Conservation (phyloP, 805 yeast species). For the Metschnikowia sp. region DNA sequence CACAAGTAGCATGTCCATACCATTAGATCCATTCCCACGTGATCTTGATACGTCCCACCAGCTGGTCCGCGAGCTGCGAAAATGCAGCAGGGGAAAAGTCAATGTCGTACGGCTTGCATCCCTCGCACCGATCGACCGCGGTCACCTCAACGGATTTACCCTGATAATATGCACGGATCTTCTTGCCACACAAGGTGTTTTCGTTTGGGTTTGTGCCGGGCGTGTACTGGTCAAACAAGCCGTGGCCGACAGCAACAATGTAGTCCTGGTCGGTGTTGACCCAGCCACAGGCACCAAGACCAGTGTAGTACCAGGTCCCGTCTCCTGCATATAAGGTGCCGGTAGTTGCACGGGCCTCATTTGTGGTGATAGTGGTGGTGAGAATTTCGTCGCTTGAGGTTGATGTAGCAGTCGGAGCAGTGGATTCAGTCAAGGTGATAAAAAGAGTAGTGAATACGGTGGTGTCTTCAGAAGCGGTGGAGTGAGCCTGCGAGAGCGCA, state of each 20-base stretch:
- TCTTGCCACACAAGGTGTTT: constrained; percentile 52
- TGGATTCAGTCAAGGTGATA: too few relatives aligned
- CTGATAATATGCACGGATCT: constrained; percentile 43
- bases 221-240: constrained; percentile 34
- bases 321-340: constrained; percentile 29
- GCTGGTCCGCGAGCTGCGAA: constrained; percentile 45
- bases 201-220: constrained; percentile 36
- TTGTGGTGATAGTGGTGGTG: too few relatives aligned
- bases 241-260: constrained; percentile 51
- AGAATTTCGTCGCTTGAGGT: too few relatives aligned
- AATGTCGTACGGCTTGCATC: constrained; percentile 47
- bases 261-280: constrained; percentile 43
- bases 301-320: constrained; percentile 49
- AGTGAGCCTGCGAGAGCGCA: too few relatives aligned
- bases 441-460: too few relatives aligned
- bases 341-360: too few relatives aligned
- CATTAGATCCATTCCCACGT: constrained; percentile 12
- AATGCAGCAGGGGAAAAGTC: constrained; percentile 65
- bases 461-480: too few relatives aligned
- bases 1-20: too few relatives aligned
- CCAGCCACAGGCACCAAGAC: constrained; percentile 55
- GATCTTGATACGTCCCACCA: constrained; percentile 52
- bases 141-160: constrained; percentile 55
- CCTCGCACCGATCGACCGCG: constrained; percentile 57
- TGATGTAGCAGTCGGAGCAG: too few relatives aligned